Conservation (phyloP, 2,329 filamentous ascomycete species). For the Emericellopsis cladophorae region DNA sequence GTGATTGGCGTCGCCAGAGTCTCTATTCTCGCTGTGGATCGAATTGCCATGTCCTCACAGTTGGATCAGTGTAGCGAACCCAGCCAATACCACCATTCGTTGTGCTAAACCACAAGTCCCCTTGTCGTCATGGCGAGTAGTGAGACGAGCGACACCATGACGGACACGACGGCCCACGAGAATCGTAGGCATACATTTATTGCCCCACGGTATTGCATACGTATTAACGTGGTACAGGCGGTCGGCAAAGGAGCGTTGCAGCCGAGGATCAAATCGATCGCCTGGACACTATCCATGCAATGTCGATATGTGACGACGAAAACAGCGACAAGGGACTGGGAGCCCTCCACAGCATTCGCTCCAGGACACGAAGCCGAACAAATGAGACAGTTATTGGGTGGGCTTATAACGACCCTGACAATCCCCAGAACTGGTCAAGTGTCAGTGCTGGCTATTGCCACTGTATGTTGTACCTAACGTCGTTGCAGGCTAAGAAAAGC, state of each 20-base stretch:
- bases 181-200: not conserved
- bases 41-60: too few species aligned
- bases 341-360: conserved; percentile 19
- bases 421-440: conserved; percentile 38
- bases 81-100: too few species aligned
- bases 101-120: too few species aligned
- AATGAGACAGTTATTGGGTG: conserved; percentile 27
- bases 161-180: not conserved
- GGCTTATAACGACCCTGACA: conserved; percentile 33
- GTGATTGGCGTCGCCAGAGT: too few species aligned
- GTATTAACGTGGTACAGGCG: conserved; percentile 6
- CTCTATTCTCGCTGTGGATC: too few species aligned
- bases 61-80: too few species aligned
- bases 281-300: conserved; percentile 13
- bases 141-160: not conserved
- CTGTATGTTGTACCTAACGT: not conserved
- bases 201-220: not conserved
- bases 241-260: conserved; percentile 11
- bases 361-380: conserved; percentile 17
- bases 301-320: conserved; percentile 29
- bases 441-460: conserved; percentile 10
- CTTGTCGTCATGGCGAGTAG: not conserved
- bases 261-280: conserved; percentile 10
- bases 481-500: conserved; percentile 35
- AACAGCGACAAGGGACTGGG: conserved; percentile 20